Percentiles rank a stretch among this genome's conserved stretches.
phyloP scores from a whole-genome alignment of 805 yeast genomes.

The Kuraishia capsulata region DNA sequence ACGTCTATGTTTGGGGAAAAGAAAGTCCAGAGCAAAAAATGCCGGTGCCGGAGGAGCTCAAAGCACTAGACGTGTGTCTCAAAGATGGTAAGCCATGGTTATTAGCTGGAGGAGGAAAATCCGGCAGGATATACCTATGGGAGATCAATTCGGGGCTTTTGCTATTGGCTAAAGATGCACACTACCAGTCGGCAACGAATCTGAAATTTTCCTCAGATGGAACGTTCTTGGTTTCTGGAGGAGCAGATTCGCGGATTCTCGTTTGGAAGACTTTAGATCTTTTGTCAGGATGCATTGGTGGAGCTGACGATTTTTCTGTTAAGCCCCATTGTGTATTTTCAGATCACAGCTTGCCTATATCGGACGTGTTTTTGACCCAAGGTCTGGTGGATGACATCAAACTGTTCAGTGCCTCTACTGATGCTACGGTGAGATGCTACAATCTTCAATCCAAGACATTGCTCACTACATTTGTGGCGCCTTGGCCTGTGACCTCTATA shows the following conservation, averaged over 20 bases:
- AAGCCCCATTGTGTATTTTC: slow-evolving; percentile 53
- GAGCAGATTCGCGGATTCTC: slow-evolving; percentile 70
- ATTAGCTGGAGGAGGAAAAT: slow-evolving; percentile 60
- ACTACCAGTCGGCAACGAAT: slow-evolving; percentile 66
- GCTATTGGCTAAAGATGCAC: slow-evolving; percentile 66
- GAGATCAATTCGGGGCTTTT: slow-evolving; percentile 71
- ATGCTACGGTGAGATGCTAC: slow-evolving; percentile 68
- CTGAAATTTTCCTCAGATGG: slow-evolving; percentile 56
- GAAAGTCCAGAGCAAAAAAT: slow-evolving; percentile 69
- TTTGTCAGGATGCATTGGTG: too few relatives aligned
- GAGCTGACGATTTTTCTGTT: slow-evolving; percentile 21
- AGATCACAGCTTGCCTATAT: slow-evolving; percentile 46
- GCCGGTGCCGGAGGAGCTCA: slow-evolving; percentile 75
- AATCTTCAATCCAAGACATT: slow-evolving; percentile 37
- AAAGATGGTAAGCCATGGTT: slow-evolving; percentile 33
- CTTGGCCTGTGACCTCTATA: slow-evolving; percentile 45
- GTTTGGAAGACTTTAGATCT: slow-evolving; percentile 68
- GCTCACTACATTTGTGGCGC: slow-evolving; percentile 65
- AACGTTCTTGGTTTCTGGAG: slow-evolving; percentile 62
- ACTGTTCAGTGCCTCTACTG: slow-evolving; percentile 62
- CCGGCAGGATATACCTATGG: slow-evolving; percentile 85
- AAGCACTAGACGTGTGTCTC: slow-evolving; percentile 36
- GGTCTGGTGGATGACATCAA: slow-evolving; percentile 53
- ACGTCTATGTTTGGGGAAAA: slow-evolving; percentile 63
- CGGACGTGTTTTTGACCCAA: slow-evolving; percentile 29